Base-by-base conservation (phyloP, 2,329 filamentous ascomycete genomes). In the Didymella sp. region DNA sequence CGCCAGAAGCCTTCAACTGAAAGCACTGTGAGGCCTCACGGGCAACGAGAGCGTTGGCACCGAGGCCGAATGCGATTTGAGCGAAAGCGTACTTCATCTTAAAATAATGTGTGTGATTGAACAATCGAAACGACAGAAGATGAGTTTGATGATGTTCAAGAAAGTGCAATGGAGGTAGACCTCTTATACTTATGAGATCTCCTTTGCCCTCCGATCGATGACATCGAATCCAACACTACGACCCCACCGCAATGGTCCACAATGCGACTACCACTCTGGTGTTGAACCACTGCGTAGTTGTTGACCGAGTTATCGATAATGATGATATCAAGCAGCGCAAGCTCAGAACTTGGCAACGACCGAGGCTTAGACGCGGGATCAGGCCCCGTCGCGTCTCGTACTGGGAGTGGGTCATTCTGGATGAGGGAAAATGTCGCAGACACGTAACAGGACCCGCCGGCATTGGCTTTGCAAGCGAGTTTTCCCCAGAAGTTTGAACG, bases 81-180 rank as follows among this genome's bases (percentile, higher is more conserved):
- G 52, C 53, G 50, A 68, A 53, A 38, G 62, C 59, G 58, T 67
- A 67, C 57, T 62, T 67, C 67, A 69, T 69, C 15, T 51, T 67
- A 40, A 33, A 27, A 47, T 17, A 11, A 50, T 27, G 17, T 31
- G n/a, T 27, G 22, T 6, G 13, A n/a, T 40, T 25, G 21, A 61
- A 37, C 35, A 44, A 59, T 13, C 57, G 51, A 41, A 17, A 9
- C 4, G 47, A 31, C 47, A n/a, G 27, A 15, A 37, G 31, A 27
- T 30, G 24, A 37, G 6, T 6, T 22, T 30, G 42, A 30, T 13
- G 41, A 42, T 37, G n/a, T 11, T 15, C 11, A n/a, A 17, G 11
- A 37, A 35, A 11, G 6, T 15, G 15, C 21, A 47, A 24, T 12
- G 12, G 42, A 12, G 15, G 41, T 12, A n/a, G 30, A 33, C 30